Conservation (phyloP, 2,329 filamentous ascomycete genomes). For the Coniella lustricola region DNA sequence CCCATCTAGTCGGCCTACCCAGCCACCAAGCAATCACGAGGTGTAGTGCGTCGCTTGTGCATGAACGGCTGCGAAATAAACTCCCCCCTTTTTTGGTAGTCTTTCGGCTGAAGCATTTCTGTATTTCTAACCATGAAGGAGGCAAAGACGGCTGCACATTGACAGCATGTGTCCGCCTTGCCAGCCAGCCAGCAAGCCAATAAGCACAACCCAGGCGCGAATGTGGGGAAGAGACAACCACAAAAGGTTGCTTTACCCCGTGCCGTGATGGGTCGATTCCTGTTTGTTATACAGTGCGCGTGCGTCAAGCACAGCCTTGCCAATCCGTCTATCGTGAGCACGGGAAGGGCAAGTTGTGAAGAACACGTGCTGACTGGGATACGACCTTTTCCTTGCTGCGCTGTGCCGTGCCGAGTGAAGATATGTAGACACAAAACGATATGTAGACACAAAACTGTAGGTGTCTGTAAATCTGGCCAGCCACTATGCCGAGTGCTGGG, state of each 20-base stretch:
- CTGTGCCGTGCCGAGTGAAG: no score
- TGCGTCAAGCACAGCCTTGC: conserved; percentile 3
- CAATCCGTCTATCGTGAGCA: conserved; percentile 13
- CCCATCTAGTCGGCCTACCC: neutral
- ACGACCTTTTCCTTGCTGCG: no score
- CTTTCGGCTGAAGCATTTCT: neutral
- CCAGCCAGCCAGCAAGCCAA: no score
- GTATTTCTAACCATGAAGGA: neutral
- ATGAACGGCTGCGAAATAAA: neutral
- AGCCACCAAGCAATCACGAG: neutral
- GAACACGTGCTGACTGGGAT: neutral
- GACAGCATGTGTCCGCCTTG: no score
- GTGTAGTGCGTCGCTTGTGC: neutral
- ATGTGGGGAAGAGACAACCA: neutral
- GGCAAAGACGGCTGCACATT: neutral
- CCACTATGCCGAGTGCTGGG: no score
- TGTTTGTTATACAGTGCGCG: conserved; percentile 4
- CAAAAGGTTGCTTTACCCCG: no score
- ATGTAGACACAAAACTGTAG: no score
- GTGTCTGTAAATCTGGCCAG: no score
- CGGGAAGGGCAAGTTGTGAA: conserved; percentile 1
- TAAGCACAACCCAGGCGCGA: neutral
- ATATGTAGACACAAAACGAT: no score
- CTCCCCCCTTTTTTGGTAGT: no score
- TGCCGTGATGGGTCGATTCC: neutral